Base-by-base conservation (phyloP, 768 basidiomycete species). In the Trametes coccinea region DNA sequence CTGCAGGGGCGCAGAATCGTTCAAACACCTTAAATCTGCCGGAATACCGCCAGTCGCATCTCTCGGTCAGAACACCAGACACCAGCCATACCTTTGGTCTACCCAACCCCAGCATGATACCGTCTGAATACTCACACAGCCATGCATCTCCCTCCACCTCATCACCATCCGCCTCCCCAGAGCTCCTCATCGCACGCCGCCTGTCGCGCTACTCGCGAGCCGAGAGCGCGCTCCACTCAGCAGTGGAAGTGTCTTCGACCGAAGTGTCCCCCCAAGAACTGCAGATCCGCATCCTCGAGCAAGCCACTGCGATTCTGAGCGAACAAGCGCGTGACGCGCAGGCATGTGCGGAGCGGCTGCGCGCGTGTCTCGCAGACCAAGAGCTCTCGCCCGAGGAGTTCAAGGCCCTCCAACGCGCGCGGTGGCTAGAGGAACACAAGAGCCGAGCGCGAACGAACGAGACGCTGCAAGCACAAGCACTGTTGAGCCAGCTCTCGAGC, bases 381-480 rank as follows among this genome's bases (percentile, higher is more conserved):
- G 75, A 74, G 47, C 17, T 63, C 1, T 37, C 60, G 4, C 79
- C 79, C 0, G 67, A 61, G 5, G 64, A 64, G 16, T 80, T 77
- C 59, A 70, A 72, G 59, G 61, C 75, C 8, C 70, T 81, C 43
- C 78, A 82, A 60, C 76, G 75, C 1, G 76, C 82, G 51, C 77
- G 80, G 33, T 84, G 82, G 83, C 73, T 78, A 71, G 79, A 80
- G 61, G 84, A 85, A 64, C 77, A 76, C 62, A 73, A 78, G 58
- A 76, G 77, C 56, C 55, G 63, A 33, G 74, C 71, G 22, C 74
- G 75, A 17, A 72, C 76, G 56, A 66, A 75, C 51, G 74, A 83
- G 43, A 45, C 55, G 14, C 13, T 44, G 5, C 57, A 30, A 2
- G 34, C 61, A 7, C 59, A 53, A 3, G 55, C 33, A 30, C 37